phyloP scores from a whole-genome alignment of 108 stramenopile genomes.

The Chaetoceros muelleri region DNA sequence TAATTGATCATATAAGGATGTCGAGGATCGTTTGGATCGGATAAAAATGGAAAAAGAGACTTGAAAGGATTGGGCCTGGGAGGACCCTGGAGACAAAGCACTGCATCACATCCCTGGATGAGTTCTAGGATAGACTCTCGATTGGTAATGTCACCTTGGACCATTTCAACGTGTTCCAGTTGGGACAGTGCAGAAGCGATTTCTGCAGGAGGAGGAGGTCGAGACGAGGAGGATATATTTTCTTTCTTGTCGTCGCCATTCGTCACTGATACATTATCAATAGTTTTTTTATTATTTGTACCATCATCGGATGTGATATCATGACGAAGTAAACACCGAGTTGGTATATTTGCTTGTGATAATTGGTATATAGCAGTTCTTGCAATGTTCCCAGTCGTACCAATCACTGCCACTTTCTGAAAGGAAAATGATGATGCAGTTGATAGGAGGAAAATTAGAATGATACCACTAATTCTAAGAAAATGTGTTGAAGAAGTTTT shows the following conservation, averaged over 20 bases:
- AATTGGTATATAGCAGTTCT: conserved; percentile 19
- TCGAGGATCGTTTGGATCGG: conserved; percentile 29
- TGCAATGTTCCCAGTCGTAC: conserved; percentile 37
- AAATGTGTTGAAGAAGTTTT: too few relatives aligned
- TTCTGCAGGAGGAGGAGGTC: conserved; percentile 11
- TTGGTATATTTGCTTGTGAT: conserved; percentile 9
- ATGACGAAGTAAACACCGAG: conserved; percentile 24
- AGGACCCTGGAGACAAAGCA: conserved; percentile 36
- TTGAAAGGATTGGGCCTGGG: conserved; percentile 16
- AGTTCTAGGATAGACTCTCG: conserved; percentile 17
- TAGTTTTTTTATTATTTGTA: neutral
- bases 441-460: too few relatives aligned
- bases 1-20: conserved; percentile 66
- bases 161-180: conserved; percentile 25
- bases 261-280: conserved; percentile 2
- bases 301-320: conserved; percentile 3
- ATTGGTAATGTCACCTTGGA: conserved; percentile 38
- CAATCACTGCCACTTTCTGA: conserved; percentile 39
- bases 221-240: conserved; percentile 6
- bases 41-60: conserved; percentile 19
- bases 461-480: too few relatives aligned
- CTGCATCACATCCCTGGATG: conserved; percentile 33
- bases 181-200: conserved; percentile 23
- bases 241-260: conserved; percentile 5
- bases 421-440: too few relatives aligned